phyloP scores from a whole-genome alignment of 352 stramenopile species.

The Blastocystis sp. region DNA sequence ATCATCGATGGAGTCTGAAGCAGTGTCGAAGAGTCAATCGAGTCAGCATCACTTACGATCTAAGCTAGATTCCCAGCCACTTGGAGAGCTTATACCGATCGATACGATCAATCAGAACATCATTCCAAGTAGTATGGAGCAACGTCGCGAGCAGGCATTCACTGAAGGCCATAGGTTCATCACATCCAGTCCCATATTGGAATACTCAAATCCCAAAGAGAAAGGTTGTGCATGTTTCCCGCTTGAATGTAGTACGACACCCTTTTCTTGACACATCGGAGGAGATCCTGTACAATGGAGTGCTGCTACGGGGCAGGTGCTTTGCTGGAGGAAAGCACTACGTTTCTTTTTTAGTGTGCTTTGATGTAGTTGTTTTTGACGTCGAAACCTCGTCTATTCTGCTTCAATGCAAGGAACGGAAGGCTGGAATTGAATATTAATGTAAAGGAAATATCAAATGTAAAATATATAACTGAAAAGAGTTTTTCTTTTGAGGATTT shows the following conservation, averaged over 20 bases:
- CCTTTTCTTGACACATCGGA: constrained; percentile 3
- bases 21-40: not conserved
- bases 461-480: not conserved
- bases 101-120: not conserved
- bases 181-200: not conserved
- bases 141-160: constrained; percentile 31
- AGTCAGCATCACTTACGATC: not conserved
- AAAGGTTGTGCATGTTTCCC: not conserved
- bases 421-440: constrained; percentile 22
- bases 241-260: not conserved
- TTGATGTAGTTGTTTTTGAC: constrained; percentile 31
- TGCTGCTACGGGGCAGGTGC: constrained; percentile 21
- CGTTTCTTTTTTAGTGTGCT: not conserved
- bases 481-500: constrained; percentile 48
- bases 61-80: not conserved
- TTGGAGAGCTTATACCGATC: not conserved
- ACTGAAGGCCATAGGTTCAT: not conserved
- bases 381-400: constrained; percentile 34
- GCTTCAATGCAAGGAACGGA: constrained; percentile 12
- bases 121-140: not conserved
- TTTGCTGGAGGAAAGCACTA: not conserved
- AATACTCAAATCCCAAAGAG: not conserved
- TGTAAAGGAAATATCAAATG: constrained; percentile 23
- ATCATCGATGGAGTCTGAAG: not conserved
- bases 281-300: constrained; percentile 36